Conservation (phyloP, 2,329 filamentous ascomycete species). For the Pseudocercospora pini-densiflorae region DNA sequence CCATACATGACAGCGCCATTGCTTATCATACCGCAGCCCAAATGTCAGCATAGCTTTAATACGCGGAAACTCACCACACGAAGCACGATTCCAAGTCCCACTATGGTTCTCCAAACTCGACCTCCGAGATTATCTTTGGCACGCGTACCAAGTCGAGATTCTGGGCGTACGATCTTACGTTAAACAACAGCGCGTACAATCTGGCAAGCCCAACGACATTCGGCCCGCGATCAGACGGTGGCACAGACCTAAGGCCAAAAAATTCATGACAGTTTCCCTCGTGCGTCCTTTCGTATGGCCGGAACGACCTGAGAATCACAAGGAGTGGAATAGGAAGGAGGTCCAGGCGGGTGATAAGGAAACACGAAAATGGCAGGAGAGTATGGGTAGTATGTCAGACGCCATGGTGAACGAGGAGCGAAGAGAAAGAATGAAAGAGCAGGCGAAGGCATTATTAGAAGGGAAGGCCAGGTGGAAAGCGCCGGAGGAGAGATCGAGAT, state of each 20-base stretch:
- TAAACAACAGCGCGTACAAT: slow-evolving; percentile 68
- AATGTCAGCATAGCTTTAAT: slow-evolving; percentile 80
- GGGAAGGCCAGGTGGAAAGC: slow-evolving; percentile 64
- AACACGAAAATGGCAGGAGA: slow-evolving; percentile 45
- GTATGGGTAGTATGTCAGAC: slow-evolving; percentile 40
- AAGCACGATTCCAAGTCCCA: slow-evolving; percentile 89
- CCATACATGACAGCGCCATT: not conserved
- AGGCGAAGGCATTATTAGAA: slow-evolving; percentile 66
- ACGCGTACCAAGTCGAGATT: slow-evolving; percentile 78
- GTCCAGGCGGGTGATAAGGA: slow-evolving; percentile 38
- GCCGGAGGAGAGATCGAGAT: slow-evolving; percentile 1
- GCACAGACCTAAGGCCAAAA: slow-evolving; percentile 73
- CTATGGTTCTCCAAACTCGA: slow-evolving; percentile 96
- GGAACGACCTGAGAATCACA: slow-evolving; percentile 64
- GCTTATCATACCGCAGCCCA: slow-evolving; percentile 62
- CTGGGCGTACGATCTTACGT: slow-evolving; percentile 78
- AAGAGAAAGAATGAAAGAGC: slow-evolving; percentile 56
- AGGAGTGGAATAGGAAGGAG: slow-evolving; percentile 45
- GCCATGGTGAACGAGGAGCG: slow-evolving; percentile 46
- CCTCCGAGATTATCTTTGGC: slow-evolving; percentile 89
- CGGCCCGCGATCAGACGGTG: slow-evolving; percentile 51
- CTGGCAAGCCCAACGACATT: slow-evolving; percentile 45
- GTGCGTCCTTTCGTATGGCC: slow-evolving; percentile 89
- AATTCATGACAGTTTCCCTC: slow-evolving; percentile 96
- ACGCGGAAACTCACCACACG: slow-evolving; percentile 74